These are phyloP conservation scores for Microdochium paspali DNA, from an alignment of 2,329 filamentous ascomycete species.

Conservation along the genomic window DNA sequence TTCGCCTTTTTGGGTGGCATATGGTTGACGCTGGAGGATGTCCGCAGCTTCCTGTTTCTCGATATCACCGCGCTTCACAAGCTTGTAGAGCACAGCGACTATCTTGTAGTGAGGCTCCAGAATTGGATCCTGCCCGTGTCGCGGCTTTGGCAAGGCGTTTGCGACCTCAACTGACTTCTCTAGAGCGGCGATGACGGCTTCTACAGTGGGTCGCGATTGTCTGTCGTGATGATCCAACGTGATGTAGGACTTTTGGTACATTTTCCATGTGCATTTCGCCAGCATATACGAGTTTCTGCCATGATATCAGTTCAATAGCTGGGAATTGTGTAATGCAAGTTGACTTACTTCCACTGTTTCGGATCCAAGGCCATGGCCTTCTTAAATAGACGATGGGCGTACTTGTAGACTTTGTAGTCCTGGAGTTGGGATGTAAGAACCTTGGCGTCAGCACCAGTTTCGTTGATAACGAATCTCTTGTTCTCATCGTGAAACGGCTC, in stretches of 20 bases:
- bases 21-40: slow-evolving; percentile 47
- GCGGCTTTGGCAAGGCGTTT: slow-evolving; percentile 40
- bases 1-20: slow-evolving; percentile 37
- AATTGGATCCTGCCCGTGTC: slow-evolving; percentile 60
- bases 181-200: slow-evolving; percentile 35
- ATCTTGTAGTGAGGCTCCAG: slow-evolving; percentile 92
- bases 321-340: not conserved
- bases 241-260: slow-evolving; percentile 41
- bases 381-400: slow-evolving; percentile 44
- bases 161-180: slow-evolving; percentile 42
- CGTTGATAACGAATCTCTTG: slow-evolving; percentile 46
- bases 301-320: slow-evolving; percentile 11
- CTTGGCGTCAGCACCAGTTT: slow-evolving; percentile 36
- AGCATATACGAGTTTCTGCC: slow-evolving; percentile 49
- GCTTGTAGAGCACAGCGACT: slow-evolving; percentile 70
- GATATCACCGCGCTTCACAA: slow-evolving; percentile 50
- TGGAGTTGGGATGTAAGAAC: slow-evolving; percentile 47
- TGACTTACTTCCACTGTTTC: slow-evolving; percentile 45
- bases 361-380: slow-evolving; percentile 45
- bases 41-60: slow-evolving; percentile 36
- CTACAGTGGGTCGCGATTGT: slow-evolving; percentile 24
- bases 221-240: slow-evolving; percentile 33
- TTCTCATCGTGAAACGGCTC: slow-evolving; percentile 49
- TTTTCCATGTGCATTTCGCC: slow-evolving; percentile 54
- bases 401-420: slow-evolving; percentile 53